Base-by-base conservation (phyloP, 805 yeast genomes). In the Lipomyces starkeyi region DNA sequence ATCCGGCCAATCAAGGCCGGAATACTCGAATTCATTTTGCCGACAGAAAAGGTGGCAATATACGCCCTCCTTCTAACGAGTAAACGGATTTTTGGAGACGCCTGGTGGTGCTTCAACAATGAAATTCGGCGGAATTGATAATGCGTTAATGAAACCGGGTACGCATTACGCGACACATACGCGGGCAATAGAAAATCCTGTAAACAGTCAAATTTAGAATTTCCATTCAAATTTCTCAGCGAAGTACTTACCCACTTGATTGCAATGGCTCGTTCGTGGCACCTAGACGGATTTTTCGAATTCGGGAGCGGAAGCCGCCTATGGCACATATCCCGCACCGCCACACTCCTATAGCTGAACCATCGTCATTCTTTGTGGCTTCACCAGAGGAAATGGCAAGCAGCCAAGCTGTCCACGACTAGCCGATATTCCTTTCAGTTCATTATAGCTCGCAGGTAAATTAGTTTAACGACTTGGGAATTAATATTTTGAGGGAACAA, bases 1-100 rank as follows among this genome's bases (percentile, higher is more conserved):
- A 29, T 17, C 22, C 22, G 37, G n/a, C 20, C 58, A 17, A 55
- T n/a, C 37, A 29, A 7, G 8, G 6, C n/a, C 11, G 34, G 11
- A 55, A 34, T 55, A 17, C 22, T 55, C 58, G 37, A 11, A 55
- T 55, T 55, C 58, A 55, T 55, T 29, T 20, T 55, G 34, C 58
- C 11, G 20, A n/a, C n/a, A n/a, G 37, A 20, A 34, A 32, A 55
- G 1, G 58, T 37, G 14, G 40, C 13, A 37, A 37, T 37, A 17
- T n/a, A 2, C n/a, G 9, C 49, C 22, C 3, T 17, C 49, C 20
- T 43, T 17, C 20, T 40, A 17, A 40, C 8, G 49, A 17, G 20
- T 22, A 3, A 17, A 43, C 9, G 11, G 17, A 17, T 17, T n/a
- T 27, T 37, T 13, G 43, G 17, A 37, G 43, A 37, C 17, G 43